These are phyloP conservation scores for Dactylonectria macrodidyma DNA, from an alignment of 2,329 filamentous ascomycete genomes.

Conservation along the genomic window DNA sequence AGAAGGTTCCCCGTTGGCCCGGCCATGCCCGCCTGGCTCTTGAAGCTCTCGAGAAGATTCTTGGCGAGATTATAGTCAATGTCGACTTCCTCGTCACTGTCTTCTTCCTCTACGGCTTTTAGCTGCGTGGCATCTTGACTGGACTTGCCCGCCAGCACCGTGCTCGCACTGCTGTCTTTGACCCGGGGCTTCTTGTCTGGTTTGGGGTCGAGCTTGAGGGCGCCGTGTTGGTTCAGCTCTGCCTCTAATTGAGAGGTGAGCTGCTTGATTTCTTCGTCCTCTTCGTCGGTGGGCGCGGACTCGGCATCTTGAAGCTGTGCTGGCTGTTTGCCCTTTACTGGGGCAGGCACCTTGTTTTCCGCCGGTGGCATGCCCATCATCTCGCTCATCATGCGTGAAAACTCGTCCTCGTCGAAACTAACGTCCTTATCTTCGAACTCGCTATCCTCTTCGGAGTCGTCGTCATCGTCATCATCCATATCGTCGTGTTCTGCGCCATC, in stretches of 20 bases:
- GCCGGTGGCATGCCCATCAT: slow-evolving; percentile 80
- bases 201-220: slow-evolving; percentile 68
- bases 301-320: slow-evolving; percentile 1
- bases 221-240: slow-evolving; percentile 79
- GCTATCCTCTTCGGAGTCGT: slow-evolving; percentile 68
- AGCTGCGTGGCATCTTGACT: slow-evolving; percentile 31
- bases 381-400: slow-evolving; percentile 89
- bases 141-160: slow-evolving; percentile 32
- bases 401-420: slow-evolving; percentile 88
- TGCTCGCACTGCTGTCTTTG: slow-evolving; percentile 44
- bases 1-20: slow-evolving; percentile 92
- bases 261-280: slow-evolving; percentile 74
- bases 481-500: slow-evolving; percentile 84
- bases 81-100: slow-evolving; percentile 73
- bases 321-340: slow-evolving; percentile 19
- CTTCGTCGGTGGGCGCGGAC: slow-evolving; percentile 60
- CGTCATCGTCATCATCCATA: slow-evolving; percentile 75
- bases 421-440: slow-evolving; percentile 82
- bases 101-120: slow-evolving; percentile 62
- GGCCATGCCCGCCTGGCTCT: slow-evolving; percentile 86
- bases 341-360: not conserved
- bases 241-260: slow-evolving; percentile 80
- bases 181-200: slow-evolving; percentile 51
- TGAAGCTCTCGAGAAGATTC: slow-evolving; percentile 94
- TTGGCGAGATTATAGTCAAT: slow-evolving; percentile 90